Evolutionary conservation across 129 eudicot species (phyloP).

Genomic region (Heracleum sosnowskyi): DNA sequence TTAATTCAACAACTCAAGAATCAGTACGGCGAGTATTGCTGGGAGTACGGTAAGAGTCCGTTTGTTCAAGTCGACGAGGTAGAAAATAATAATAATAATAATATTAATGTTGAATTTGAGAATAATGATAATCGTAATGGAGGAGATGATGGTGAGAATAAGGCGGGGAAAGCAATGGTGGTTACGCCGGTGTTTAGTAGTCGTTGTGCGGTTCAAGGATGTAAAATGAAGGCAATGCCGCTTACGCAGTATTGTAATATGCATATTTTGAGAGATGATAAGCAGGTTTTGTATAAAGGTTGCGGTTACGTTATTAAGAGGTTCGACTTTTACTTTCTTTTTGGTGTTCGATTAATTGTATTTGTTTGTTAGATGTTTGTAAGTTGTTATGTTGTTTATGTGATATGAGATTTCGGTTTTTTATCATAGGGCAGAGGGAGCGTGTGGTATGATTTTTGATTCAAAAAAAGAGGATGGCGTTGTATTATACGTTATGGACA

Average conservation of each 20-base stretch:
- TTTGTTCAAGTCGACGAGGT: neutral
- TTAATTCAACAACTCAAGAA: conserved; percentile 58
- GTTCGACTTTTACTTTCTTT: neutral
- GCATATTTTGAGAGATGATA: neutral
- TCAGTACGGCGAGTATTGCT: conserved; percentile 49
- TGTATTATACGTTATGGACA: too few species aligned
- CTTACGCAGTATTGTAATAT: neutral
- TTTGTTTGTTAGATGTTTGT: neutral
- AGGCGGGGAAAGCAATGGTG: neutral
- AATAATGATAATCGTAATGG: conserved; percentile 5
- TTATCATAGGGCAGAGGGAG: too few species aligned
- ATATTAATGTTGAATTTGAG: neutral
- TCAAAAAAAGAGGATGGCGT: too few species aligned
- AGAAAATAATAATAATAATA: too few species aligned
- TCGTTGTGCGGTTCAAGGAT: conserved; percentile 33
- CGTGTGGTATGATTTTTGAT: too few species aligned
- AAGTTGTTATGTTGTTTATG: neutral
- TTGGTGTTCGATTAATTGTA: too few species aligned
- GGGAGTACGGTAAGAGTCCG: conserved; percentile 71
- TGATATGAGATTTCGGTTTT: neutral
- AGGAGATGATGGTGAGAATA: conserved; percentile 23
- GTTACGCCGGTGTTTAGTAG: neutral
- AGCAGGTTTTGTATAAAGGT: neutral
- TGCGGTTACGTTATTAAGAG: conserved; percentile 3
- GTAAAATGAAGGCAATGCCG: conserved; percentile 17